Conservation (phyloP, 257 asterid species). For the Misopates orontium region DNA sequence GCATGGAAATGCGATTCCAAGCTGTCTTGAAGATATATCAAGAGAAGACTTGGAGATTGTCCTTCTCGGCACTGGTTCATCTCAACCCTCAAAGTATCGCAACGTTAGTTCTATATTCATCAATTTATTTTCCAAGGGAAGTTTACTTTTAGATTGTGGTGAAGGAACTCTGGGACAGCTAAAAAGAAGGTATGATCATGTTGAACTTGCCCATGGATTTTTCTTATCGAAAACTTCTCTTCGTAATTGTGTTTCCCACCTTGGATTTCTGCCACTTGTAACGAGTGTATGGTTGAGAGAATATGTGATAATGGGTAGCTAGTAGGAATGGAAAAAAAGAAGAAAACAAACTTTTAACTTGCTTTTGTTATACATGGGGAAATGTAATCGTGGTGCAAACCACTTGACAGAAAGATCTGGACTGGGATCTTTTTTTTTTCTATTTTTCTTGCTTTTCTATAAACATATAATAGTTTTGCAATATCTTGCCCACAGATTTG, state of each 20-base stretch:
- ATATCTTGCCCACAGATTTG: constrained; percentile 52
- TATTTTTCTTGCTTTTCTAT: background rate
- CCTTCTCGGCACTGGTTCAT: constrained; percentile 97
- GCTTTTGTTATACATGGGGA: no score
- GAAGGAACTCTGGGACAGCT: constrained; percentile 98
- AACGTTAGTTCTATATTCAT: constrained; percentile 87
- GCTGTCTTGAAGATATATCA: constrained; percentile 70
- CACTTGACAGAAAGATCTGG: no score
- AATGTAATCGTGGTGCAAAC: no score
- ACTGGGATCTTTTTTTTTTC: no score
- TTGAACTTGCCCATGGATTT: background rate
- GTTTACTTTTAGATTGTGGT: constrained; percentile 85
- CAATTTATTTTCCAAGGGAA: constrained; percentile 82
- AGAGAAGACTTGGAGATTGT: constrained; percentile 91
- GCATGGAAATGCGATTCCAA: constrained; percentile 51
- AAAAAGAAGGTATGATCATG: constrained; percentile 64
- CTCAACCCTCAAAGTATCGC: constrained; percentile 98
- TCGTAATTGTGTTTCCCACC: no score
- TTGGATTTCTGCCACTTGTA: no score
- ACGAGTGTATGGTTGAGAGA: no score
- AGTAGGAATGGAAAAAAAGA: no score
- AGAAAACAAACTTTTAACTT: no score
- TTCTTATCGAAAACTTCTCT: background rate
- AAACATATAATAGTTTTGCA: background rate
- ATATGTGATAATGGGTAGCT: no score